These are phyloP conservation scores for Candida mattraensis DNA, from an alignment of 805 yeast genomes.

Conservation along the genomic window DNA sequence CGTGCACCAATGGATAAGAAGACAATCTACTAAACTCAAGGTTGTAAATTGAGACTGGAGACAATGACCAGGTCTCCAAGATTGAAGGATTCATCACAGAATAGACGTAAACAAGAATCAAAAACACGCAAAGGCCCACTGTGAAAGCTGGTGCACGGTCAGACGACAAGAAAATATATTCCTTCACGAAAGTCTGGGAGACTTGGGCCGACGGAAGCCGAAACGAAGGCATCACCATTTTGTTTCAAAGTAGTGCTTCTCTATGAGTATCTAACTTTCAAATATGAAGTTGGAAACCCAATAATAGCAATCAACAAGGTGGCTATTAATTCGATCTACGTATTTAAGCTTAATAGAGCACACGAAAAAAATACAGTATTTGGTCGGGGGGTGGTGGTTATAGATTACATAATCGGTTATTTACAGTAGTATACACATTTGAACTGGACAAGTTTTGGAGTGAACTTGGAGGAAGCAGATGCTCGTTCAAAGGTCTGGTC, in stretches of 20 bases:
- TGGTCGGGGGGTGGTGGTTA: too few species aligned
- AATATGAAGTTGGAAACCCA: not conserved
- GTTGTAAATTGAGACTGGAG: constrained; percentile 53
- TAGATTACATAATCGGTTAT: too few species aligned
- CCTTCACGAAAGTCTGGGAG: constrained; percentile 1
- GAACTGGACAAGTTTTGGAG: too few species aligned
- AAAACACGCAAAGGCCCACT: constrained; percentile 58
- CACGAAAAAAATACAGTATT: too few species aligned
- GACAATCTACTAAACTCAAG: constrained; percentile 56
- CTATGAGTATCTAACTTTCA: not conserved
- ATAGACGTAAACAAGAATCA: constrained; percentile 43
- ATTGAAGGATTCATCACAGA: constrained; percentile 30
- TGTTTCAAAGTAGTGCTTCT: not conserved
- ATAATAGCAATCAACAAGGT: too few species aligned
- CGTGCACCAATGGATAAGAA: constrained; percentile 71
- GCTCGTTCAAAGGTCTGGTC: not conserved
- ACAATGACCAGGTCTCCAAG: constrained; percentile 45
- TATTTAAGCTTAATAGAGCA: too few species aligned
- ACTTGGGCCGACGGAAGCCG: too few species aligned
- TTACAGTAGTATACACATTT: too few species aligned
- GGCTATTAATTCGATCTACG: too few species aligned
- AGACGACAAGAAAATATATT: constrained; percentile 2
- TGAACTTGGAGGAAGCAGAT: too few species aligned
- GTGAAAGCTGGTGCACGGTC: constrained; percentile 47
- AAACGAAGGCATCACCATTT: not conserved